phyloP scores from a whole-genome alignment of 1,284 basidiomycete genomes.

The Boletus mariae region DNA sequence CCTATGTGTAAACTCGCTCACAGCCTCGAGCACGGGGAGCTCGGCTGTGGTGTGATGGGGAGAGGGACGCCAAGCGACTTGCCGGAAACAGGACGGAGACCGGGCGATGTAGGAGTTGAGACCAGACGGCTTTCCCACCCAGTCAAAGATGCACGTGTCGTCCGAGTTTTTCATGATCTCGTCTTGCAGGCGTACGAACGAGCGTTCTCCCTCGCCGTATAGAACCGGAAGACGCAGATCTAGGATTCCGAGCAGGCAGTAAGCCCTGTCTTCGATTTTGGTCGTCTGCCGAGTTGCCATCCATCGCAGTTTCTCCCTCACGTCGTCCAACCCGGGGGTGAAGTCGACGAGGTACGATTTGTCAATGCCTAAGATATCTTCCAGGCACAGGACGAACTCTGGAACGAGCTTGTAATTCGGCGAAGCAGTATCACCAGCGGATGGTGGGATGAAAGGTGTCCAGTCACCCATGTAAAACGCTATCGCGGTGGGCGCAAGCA shows the following conservation, averaged over 20 bases:
- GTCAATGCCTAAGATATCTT: conserved; percentile 19
- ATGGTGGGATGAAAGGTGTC: conserved; percentile 15
- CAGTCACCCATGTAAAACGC: conserved; percentile 26
- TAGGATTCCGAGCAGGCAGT: conserved; percentile 29
- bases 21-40: conserved; percentile 4
- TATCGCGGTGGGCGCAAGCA: conserved; percentile 24
- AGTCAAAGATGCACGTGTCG: conserved; percentile 27
- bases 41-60: not conserved
- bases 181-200: conserved; percentile 29
- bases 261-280: conserved; percentile 26
- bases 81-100: conserved; percentile 23
- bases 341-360: conserved; percentile 18
- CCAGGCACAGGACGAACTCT: conserved; percentile 17
- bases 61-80: conserved; percentile 13
- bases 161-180: conserved; percentile 30
- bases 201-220: conserved; percentile 22
- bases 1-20: conserved; percentile 14
- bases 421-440: not conserved
- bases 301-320: conserved; percentile 25
- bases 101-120: conserved; percentile 28
- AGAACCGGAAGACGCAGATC: conserved; percentile 24
- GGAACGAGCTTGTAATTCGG: conserved; percentile 20
- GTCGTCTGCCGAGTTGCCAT: conserved; percentile 22
- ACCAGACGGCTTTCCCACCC: conserved; percentile 23
- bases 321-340: conserved; percentile 19